A percentile compares a stretch with the other conserved stretches of the same genome.
These are phyloP conservation scores for Podila minutissima DNA, from an alignment of 192 early-diverging fungal species.

Conservation along the genomic window DNA sequence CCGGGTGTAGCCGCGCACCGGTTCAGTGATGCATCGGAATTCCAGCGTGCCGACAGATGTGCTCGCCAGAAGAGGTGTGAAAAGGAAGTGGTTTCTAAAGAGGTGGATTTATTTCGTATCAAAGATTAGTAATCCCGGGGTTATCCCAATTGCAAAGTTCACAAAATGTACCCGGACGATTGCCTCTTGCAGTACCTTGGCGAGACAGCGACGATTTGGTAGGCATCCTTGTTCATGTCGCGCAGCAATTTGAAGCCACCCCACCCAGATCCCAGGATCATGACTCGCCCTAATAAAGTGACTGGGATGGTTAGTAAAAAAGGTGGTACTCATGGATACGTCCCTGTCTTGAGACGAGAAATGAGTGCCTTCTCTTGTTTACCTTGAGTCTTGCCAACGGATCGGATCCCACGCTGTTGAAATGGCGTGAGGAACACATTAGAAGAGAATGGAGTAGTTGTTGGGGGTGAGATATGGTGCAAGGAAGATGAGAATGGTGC, in stretches of 20 bases:
- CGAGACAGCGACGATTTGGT: conserved; percentile 81
- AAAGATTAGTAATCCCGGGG: neutral
- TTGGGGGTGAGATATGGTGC: neutral
- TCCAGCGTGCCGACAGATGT: conserved; percentile 88
- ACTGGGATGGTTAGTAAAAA: conserved; percentile 17
- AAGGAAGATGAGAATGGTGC: no score
- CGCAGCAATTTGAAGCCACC: conserved; percentile 79
- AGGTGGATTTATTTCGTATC: neutral
- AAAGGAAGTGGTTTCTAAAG: conserved; percentile 81
- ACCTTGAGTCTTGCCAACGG: conserved; percentile 56
- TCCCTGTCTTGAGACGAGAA: neutral
- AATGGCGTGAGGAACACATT: neutral
- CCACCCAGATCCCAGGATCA: conserved; percentile 68
- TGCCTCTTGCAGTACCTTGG: conserved; percentile 61
- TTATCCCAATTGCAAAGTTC: no score
- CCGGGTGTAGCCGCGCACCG: conserved; percentile 67
- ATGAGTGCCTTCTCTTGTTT: neutral
- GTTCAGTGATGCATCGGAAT: conserved; percentile 88
- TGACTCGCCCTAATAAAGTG: conserved; percentile 11
- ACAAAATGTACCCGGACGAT: no score
- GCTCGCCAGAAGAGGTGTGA: conserved; percentile 90
- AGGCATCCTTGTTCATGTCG: conserved; percentile 71
- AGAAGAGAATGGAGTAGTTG: neutral
- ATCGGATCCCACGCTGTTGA: conserved; percentile 37
- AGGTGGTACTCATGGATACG: conserved; percentile 42